Evolutionary conservation across 441 rosid species (phyloP), one percentile per base, ranked within the genome.

Genomic region (Rhodomyrtus psidioides): DNA sequence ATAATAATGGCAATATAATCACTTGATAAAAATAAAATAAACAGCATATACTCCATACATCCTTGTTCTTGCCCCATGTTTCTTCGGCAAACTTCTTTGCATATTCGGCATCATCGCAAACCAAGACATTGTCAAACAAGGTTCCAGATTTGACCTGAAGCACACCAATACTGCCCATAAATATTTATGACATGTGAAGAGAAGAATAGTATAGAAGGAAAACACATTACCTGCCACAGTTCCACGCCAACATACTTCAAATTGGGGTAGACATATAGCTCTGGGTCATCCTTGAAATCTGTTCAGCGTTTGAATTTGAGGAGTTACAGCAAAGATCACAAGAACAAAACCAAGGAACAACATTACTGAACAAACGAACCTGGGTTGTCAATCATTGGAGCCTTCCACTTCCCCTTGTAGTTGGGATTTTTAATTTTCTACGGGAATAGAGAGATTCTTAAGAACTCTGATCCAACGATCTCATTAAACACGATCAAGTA

Each of bases 381-480:
- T 90, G 98, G 98, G 94, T 97, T 97, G 90, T 96, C 98, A 87
- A 97, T 94, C 95, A 91, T 86, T 53, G 99, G 99, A 82, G 98
- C 94, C 94, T 94, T 95, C 99, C 99, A 97, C 88, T 95, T 96
- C 79, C 99, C 99, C 93, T 95, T 88, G 96, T 93, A 97, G 92
- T 90, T 93, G 27, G 98, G 98, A 92, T 97, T 97, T 93, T 95
- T 96, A 76, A 96, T 95, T 96, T 94, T 92, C 99, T 97, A 93
- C 88, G 91, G 17, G 75, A n/a, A 59, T 59, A 34, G 55, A 65
- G 55, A 82, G 42, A 55, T 49, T 53, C 70, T 83, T 49, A 24
- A 62, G 21, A 65, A 84, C 13, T 12, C 59, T 51, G 39, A 59
- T 82, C 44, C 75, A 60, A 87, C 54, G 7, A 19, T 53, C 13